Evolutionary conservation across 2,329 filamentous ascomycete species (phyloP).

Genomic region (Peltaster fructicola): DNA sequence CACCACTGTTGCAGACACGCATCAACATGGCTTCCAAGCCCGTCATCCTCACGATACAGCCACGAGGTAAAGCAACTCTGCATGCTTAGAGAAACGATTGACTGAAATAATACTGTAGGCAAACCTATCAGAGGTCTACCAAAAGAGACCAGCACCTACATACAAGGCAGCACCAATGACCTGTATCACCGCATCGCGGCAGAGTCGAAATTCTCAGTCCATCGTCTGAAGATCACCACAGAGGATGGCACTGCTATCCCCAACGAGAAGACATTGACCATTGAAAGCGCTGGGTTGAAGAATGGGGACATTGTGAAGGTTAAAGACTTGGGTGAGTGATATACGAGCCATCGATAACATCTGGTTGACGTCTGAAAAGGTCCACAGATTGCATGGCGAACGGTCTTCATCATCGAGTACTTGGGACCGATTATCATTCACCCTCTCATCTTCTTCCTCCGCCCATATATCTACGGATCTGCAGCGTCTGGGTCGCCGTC

Average conservation of each 20-base stretch:
- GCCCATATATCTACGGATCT: slow-evolving; percentile 55
- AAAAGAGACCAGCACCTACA: slow-evolving; percentile 33
- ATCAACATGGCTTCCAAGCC: slow-evolving; percentile 25
- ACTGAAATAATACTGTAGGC: slow-evolving; percentile 26
- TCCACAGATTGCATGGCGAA: slow-evolving; percentile 77
- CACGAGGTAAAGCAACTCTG: slow-evolving; percentile 21
- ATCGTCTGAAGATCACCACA: slow-evolving; percentile 47
- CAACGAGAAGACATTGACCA: slow-evolving; percentile 34
- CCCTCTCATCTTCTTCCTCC: slow-evolving; percentile 49
- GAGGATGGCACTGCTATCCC: slow-evolving; percentile 41
- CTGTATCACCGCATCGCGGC: slow-evolving; percentile 40
- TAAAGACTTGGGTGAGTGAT: slow-evolving; percentile 71
- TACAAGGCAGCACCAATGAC: slow-evolving; percentile 34
- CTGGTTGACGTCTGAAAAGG: slow-evolving; percentile 32
- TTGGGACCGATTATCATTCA: slow-evolving; percentile 82
- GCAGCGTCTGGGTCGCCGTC: no score
- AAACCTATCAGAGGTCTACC: slow-evolving; percentile 45
- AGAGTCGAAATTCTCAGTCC: slow-evolving; percentile 35
- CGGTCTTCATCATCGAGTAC: slow-evolving; percentile 92
- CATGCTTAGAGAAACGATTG: neutral
- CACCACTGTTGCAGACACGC: no score
- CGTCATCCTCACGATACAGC: slow-evolving; percentile 27
- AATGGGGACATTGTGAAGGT: slow-evolving; percentile 54
- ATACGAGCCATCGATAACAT: slow-evolving; percentile 1
- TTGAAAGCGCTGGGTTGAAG: slow-evolving; percentile 38